Evolutionary conservation across 371 early-diverging fungal species (phyloP), one percentile per base, ranked within the genome.

Genomic region (Rhizopus arrhizus): DNA sequence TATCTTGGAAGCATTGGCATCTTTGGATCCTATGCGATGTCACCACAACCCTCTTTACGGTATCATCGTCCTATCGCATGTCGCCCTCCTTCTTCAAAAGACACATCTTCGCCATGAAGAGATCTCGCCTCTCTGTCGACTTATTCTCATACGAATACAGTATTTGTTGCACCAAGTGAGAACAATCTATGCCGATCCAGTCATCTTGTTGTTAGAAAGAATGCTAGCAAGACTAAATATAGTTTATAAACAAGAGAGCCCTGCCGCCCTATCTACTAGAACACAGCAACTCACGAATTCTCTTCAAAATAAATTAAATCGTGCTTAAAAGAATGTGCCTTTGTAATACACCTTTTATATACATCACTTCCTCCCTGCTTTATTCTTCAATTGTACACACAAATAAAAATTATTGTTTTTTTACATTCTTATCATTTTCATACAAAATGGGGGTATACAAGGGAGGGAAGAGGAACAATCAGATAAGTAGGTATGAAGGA

Each of bases 21-120:
- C 40, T 2, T 29, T 75, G 28, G 79, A 78, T 50, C 62, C 64
- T 0, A 58, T 64, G 5, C 72, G 70, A 22, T 78, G 79, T 58
- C 64, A 66, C n/a, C 70, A 75, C n/a, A 68, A 62, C 13, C 79
- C 79, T 0, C 62, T 72, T 0, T 73, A 75, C 47, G 79, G 74
- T 3, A 43, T 57, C 12, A 47, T 66, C 28, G 29, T 72, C n/a
- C 69, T 69, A 2, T 51, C 63, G 9, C 63, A 69, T 16, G 42
- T 75, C 2, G 75, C 65, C 50, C 57, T 73, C 31, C 67, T 75
- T 56, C 43, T 78, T 29, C 53, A 56, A 16, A 53, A 38, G 11
- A 34, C 68, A 6, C 55, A 62, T 31, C 59, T 52, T 15, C 58
- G 72, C 31, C 43, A 54, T 1, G 12, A 8, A 8, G 67, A 78